phyloP scores from a whole-genome alignment of 2,329 filamentous ascomycete genomes.

The Colletotrichum orchidophilum region DNA sequence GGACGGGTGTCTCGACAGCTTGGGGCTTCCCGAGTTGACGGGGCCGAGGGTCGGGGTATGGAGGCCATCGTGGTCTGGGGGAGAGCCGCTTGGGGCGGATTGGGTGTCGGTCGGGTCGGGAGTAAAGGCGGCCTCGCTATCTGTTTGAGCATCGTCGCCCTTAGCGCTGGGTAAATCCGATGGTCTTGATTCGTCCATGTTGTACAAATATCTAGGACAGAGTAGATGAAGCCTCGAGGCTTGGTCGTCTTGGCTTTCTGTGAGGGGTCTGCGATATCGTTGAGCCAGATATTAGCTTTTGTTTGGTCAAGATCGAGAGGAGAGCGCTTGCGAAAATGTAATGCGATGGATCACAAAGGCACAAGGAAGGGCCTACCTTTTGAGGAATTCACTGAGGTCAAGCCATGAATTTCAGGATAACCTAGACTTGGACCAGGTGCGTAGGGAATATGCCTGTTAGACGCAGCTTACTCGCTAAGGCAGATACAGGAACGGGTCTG shows the following conservation, averaged over 20 bases:
- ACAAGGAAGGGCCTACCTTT: not conserved
- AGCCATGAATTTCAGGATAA: not conserved
- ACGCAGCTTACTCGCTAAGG: not conserved
- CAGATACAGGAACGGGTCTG: not conserved
- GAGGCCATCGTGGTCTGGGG: constrained; percentile 52
- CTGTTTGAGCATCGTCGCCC: constrained; percentile 50
- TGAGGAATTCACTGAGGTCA: not conserved
- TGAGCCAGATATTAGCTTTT: not conserved
- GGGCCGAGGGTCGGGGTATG: constrained; percentile 63
- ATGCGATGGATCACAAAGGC: not conserved
- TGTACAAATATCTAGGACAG: constrained; percentile 38
- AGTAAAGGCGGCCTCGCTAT: constrained; percentile 54
- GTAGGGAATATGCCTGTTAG: not conserved
- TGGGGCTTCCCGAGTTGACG: constrained; percentile 57
- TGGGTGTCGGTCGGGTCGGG: constrained; percentile 51
- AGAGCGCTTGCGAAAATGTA: not conserved
- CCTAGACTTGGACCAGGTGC: not conserved
- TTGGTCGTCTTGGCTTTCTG: not conserved
- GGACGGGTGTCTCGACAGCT: constrained; percentile 79
- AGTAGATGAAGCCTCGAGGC: not conserved
- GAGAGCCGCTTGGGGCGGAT: constrained; percentile 53
- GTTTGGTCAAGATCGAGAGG: not conserved
- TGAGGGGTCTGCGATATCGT: not conserved
- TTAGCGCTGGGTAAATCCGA: constrained; percentile 44
- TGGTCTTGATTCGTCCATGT: constrained; percentile 40